Evolutionary conservation across 495 filamentous ascomycete genomes (phyloP).

Genomic region (Xeromyces bisporus): DNA sequence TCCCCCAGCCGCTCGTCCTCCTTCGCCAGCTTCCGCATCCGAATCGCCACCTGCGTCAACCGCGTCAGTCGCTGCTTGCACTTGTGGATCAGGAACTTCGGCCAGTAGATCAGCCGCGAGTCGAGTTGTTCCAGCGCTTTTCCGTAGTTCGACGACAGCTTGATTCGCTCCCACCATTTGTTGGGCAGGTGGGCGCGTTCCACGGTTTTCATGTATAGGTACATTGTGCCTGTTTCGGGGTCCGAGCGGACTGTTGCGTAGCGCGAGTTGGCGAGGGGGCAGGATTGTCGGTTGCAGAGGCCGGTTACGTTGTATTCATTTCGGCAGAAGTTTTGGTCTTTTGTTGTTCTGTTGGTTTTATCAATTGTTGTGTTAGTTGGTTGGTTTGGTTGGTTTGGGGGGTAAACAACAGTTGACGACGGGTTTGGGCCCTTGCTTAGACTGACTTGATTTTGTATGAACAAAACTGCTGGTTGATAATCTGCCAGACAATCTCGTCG

Average conservation of each 20-base stretch:
- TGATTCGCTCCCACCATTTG: slow-evolving; percentile 90
- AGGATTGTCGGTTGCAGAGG: slow-evolving; percentile 86
- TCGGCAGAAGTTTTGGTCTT: slow-evolving; percentile 85
- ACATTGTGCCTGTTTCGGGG: slow-evolving; percentile 65
- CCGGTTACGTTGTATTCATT: slow-evolving; percentile 94
- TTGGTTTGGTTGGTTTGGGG: no score
- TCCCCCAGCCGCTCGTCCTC: slow-evolving; percentile 89
- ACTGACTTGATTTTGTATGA: slow-evolving; percentile 87
- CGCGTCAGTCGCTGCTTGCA: slow-evolving; percentile 95
- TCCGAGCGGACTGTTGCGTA: slow-evolving; percentile 87
- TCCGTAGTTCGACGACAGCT: slow-evolving; percentile 76
- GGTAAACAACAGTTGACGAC: no score
- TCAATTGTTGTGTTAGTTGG: no score
- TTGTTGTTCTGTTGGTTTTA: slow-evolving; percentile 54
- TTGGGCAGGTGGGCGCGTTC: slow-evolving; percentile 80
- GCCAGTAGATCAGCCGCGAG: slow-evolving; percentile 81
- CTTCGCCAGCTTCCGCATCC: slow-evolving; percentile 64
- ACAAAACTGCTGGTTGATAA: slow-evolving; percentile 93
- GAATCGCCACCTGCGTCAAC: slow-evolving; percentile 80
- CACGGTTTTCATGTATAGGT: slow-evolving; percentile 94
- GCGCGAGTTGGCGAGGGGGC: slow-evolving; percentile 85
- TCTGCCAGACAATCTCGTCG: slow-evolving; percentile 96
- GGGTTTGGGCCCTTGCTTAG: slow-evolving; percentile 2
- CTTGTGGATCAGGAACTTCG: slow-evolving; percentile 88
- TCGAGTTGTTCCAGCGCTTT: slow-evolving; percentile 81